These are phyloP conservation scores for Tieghemiomyces parasiticus DNA, from an alignment of 192 early-diverging fungal species.

Conservation along the genomic window DNA sequence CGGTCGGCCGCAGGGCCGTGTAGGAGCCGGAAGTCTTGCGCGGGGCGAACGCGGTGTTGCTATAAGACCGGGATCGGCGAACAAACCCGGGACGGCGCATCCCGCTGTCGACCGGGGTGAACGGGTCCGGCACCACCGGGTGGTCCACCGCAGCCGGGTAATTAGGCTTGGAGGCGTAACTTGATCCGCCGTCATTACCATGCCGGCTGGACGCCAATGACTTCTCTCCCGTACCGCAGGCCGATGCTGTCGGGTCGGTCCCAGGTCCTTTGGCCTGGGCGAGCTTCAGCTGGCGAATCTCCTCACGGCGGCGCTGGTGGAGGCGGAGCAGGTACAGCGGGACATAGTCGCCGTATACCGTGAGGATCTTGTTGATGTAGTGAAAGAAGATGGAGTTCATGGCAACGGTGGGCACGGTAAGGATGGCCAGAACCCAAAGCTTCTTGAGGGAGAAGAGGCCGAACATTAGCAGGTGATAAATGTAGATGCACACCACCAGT, in stretches of 20 bases:
- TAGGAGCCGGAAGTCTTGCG: neutral
- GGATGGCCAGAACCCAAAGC: conserved; percentile 22
- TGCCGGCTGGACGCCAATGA: neutral
- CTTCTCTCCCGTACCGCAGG: neutral
- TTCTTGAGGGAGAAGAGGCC: conserved; percentile 43
- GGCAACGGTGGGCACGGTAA: conserved; percentile 28
- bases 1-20: neutral
- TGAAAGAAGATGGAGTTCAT: conserved; percentile 26
- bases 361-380: conserved; percentile 10
- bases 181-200: neutral
- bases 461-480: conserved; percentile 47
- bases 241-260: neutral
- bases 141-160: neutral
- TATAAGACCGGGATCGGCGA: no score
- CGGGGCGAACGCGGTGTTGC: no score
- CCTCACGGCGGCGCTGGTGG: conserved; percentile 21
- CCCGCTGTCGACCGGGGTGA: no score
- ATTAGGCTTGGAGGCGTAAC: neutral
- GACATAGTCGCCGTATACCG: conserved; percentile 12
- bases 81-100: no score
- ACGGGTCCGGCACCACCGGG: neutral
- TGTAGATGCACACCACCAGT: conserved; percentile 43
- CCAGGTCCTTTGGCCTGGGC: neutral
- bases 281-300: neutral
- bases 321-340: conserved; percentile 29